Evolutionary conservation across 202 grass and related monocot species (phyloP), one percentile per base, ranked within the genome.

Genomic region (Saccharum hybrid): DNA sequence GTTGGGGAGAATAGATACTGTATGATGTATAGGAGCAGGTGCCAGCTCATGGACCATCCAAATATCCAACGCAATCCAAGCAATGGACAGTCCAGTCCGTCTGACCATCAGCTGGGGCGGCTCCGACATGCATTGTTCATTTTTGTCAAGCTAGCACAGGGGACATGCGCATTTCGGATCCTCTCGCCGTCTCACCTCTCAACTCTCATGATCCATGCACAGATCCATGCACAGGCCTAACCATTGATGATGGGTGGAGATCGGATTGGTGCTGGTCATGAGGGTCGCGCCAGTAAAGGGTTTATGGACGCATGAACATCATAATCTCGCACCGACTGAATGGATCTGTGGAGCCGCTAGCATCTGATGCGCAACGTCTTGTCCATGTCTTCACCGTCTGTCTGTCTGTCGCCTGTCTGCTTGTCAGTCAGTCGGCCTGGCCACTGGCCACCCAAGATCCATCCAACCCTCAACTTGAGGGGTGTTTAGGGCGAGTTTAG

Each of bases 361-460:
- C 77, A 68, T 77, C 72, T 41, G 85, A 82, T 52, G 85, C 72
- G 79, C 71, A 63, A 70, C 21, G 72, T 87, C 73, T 63, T 82
- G 85, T 87, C 72, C 78, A 40, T 62, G 59, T 72, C 83, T 21
- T 31, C n/a, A 33, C 65, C 83, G 65, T 8, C 65, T 10, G 83
- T 62, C 64, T 15, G 3, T 4, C 38, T 42, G 48, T 36, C 59
- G 52, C 22, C 54, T 23, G 56, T 16, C 39, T 42, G 57, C 6
- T 1, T 12, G 57, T 43, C 39, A 14, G 73, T n/a, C 34, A 36
- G 34, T 36, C 34, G 34, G 34, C 34, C 19, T 57, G 19, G 7
- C 7, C 19, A 57, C 52, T 57, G 51, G 18, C 18, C 51, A 56
- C 37, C 51, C 15, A 33, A 43, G 38, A 63, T 70, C 36, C 16